Evolutionary conservation across 371 early-diverging fungal genomes (phyloP).

Genomic region (Apophysomyces variabilis): DNA sequence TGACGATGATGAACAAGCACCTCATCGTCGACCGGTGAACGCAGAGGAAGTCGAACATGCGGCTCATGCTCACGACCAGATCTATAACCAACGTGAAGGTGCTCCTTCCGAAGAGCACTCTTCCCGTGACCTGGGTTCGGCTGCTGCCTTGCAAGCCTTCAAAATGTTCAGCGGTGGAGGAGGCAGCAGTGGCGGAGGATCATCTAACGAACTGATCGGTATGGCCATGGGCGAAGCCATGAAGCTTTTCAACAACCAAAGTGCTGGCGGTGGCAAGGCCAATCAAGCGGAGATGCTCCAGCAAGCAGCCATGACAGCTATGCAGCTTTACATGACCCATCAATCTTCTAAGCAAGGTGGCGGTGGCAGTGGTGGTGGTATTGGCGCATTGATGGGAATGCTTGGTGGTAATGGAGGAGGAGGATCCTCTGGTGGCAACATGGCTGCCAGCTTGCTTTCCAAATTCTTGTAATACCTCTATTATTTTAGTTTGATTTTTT

Average conservation of each 20-base stretch:
- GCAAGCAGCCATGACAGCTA: slow-evolving; percentile 17
- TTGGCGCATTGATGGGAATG: slow-evolving; percentile 25
- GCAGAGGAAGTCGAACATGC: slow-evolving; percentile 38
- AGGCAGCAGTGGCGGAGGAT: slow-evolving; percentile 27
- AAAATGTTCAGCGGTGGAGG: slow-evolving; percentile 49
- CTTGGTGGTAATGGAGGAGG: slow-evolving; percentile 21
- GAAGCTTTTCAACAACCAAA: slow-evolving; percentile 39
- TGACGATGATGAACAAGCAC: slow-evolving; percentile 33
- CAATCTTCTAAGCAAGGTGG: slow-evolving; percentile 10
- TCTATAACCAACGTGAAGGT: slow-evolving; percentile 39
- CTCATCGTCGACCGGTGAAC: slow-evolving; percentile 29
- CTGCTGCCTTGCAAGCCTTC: slow-evolving; percentile 57
- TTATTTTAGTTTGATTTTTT: neutral
- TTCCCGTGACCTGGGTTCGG: slow-evolving; percentile 49
- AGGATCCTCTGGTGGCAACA: slow-evolving; percentile 3
- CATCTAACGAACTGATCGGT: slow-evolving; percentile 40
- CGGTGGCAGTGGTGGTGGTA: slow-evolving; percentile 22
- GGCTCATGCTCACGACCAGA: slow-evolving; percentile 35
- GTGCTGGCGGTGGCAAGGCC: slow-evolving; percentile 15
- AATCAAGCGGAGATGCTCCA: slow-evolving; percentile 19
- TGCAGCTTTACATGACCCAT: slow-evolving; percentile 26
- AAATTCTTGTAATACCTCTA: slow-evolving; percentile 21
- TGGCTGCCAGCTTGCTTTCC: slow-evolving; percentile 16
- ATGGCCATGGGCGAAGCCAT: slow-evolving; percentile 58
- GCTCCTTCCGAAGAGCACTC: slow-evolving; percentile 28